These are phyloP conservation scores for Cinnamomum micranthum DNA, from an alignment of 164 flowering plant species.

Conservation along the genomic window DNA sequence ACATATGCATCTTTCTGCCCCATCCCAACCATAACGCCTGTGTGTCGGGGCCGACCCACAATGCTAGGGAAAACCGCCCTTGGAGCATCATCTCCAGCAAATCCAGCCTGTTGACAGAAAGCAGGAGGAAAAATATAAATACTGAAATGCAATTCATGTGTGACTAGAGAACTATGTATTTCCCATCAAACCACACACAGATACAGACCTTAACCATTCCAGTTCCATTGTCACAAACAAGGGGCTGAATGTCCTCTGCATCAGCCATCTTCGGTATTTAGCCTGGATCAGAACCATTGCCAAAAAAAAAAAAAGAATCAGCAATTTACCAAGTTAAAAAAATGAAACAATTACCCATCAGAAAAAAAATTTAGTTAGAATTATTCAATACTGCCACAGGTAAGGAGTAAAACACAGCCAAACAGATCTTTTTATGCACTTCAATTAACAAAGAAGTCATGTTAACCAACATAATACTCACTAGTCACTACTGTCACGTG, in stretches of 20 bases:
- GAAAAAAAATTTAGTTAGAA: no score
- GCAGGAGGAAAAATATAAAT: background rate
- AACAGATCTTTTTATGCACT: no score
- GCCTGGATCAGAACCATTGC: background rate
- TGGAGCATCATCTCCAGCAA: constrained; percentile 80
- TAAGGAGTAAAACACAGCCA: no score
- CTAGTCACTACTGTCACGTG: no score
- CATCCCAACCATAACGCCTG: constrained; percentile 72
- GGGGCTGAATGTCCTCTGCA: constrained; percentile 11
- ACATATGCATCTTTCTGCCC: constrained; percentile 66
- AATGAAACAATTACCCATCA: no score
- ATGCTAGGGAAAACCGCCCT: constrained; percentile 72
- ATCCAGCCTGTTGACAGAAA: constrained; percentile 47
- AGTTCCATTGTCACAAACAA: constrained; percentile 8
- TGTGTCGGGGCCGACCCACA: constrained; percentile 60
- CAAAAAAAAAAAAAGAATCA: background rate
- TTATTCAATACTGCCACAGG: no score
- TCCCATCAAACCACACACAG: no score
- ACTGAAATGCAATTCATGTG: background rate
- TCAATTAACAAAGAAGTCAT: no score
- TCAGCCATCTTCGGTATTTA: constrained; percentile 5
- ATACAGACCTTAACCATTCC: constrained; percentile 9
- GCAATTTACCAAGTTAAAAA: background rate
- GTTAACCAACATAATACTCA: no score
- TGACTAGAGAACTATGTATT: background rate